A percentile compares a stretch with the other conserved stretches of the same genome.
These are phyloP conservation scores for Neopestalotiopsis rosae DNA, from an alignment of 2,329 filamentous ascomycete species.

Conservation along the genomic window DNA sequence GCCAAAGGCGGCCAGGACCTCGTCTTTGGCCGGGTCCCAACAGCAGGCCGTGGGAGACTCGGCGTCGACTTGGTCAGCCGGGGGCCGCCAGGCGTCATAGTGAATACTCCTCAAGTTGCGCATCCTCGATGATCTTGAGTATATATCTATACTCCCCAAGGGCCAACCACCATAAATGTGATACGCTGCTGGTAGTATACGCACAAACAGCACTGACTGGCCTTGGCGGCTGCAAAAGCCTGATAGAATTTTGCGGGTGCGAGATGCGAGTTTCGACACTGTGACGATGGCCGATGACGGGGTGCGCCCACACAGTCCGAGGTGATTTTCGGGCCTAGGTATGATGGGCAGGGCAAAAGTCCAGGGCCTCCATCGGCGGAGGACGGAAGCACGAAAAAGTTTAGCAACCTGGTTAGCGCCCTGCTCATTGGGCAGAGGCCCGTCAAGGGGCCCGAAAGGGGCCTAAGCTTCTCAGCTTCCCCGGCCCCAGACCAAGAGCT, in stretches of 20 bases:
- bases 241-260: constrained; percentile 14
- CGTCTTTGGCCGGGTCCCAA: constrained; percentile 83
- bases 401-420: background rate
- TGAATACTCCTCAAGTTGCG: constrained; percentile 84
- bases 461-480: background rate
- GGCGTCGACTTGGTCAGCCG: constrained; percentile 45
- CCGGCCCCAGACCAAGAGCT: constrained; percentile 5
- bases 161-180: background rate
- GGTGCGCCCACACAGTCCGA: constrained; percentile 13
- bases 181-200: background rate
- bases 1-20: constrained; percentile 83
- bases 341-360: background rate
- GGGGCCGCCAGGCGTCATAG: constrained; percentile 68
- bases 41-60: constrained; percentile 75
- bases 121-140: constrained; percentile 61
- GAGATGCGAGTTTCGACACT: background rate
- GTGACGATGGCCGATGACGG: background rate
- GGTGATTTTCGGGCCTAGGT: constrained; percentile 4
- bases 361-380: constrained; percentile 3
- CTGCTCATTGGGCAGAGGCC: background rate
- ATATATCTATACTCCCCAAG: background rate
- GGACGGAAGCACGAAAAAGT: constrained; percentile 9
- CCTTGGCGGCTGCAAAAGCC: constrained; percentile 9
- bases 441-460: background rate
- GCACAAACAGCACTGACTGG: background rate